These are phyloP conservation scores for Fomitiporia mediterranea DNA, from an alignment of 1,284 basidiomycete species.

Conservation along the genomic window DNA sequence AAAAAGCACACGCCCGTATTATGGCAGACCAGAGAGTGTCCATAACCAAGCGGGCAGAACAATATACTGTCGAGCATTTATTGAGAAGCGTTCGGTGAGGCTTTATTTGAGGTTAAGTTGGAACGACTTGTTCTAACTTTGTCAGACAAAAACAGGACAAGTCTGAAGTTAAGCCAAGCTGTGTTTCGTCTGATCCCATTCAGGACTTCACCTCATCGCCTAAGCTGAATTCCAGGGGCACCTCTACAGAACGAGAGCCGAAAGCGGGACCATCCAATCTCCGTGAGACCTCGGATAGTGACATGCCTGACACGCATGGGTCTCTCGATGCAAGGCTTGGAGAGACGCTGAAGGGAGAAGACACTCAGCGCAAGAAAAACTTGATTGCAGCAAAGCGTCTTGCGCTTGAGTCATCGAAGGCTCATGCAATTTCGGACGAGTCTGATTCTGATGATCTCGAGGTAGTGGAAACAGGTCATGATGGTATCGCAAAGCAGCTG, in stretches of 20 bases:
- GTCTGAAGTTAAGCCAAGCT: not conserved
- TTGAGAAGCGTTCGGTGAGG: slow-evolving; percentile 16
- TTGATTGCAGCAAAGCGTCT: slow-evolving; percentile 10
- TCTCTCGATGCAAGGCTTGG: not conserved
- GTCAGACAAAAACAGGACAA: not conserved
- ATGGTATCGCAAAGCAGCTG: not conserved
- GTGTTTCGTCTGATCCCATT: slow-evolving; percentile 20
- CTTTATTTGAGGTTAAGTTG: no score
- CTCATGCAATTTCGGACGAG: not conserved
- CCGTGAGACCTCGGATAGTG: slow-evolving; percentile 11
- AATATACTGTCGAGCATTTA: slow-evolving; percentile 10
- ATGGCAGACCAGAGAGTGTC: slow-evolving; percentile 20
- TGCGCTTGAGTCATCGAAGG: slow-evolving; percentile 6
- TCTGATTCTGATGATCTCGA: slow-evolving; percentile 27
- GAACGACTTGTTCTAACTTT: not conserved
- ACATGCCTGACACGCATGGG: slow-evolving; percentile 4
- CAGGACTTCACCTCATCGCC: slow-evolving; percentile 21
- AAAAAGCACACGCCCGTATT: slow-evolving; percentile 20
- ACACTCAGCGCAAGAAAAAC: slow-evolving; percentile 9
- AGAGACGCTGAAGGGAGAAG: slow-evolving; percentile 2
- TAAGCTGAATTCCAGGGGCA: not conserved
- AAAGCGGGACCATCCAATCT: slow-evolving; percentile 2
- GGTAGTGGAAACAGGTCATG: slow-evolving; percentile 45
- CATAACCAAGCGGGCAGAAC: slow-evolving; percentile 10
- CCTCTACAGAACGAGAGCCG: not conserved